Base-by-base conservation (phyloP, 2,329 filamentous ascomycete genomes). In the Cyphellophora europaea region DNA sequence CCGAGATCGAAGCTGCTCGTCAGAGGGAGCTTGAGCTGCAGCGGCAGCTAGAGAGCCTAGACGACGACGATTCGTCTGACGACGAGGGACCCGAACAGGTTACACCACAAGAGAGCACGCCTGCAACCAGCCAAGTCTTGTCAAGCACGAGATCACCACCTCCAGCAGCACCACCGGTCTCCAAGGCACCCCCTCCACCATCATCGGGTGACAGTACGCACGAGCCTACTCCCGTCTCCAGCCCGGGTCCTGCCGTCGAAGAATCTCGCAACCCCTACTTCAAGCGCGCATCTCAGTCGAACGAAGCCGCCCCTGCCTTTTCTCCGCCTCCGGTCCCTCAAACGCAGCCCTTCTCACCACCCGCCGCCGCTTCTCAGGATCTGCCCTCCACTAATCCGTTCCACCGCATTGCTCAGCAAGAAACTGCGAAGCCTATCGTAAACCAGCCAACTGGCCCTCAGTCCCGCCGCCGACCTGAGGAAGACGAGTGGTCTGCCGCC, bases 191-290 rank as follows among this genome's bases (percentile, higher is more conserved):
- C 25, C 42, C 48, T 30, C 42, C 47, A 19, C 44, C 52, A n/a
- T 41, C 53, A 13, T 43, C 49, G 13, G 74, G 4, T 69, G 76
- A 5, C 67, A 77, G 52, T 70, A 68, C 4, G 74, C 74, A 29
- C 17, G 66, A 71, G 19, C 65, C 73, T 19, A 67, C 74, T 23
- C 47, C 55, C 16, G 41, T 67, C 17, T 59, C 63, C 17, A 70
- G 67, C 37, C 65, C 64, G 19, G 21, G 21, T n/a, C 59, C 65
- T 23, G 58, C 59, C 36, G 63, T 67, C n/a, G 69, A 73, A 2
- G 84, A 93, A 59, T 94, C 86, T 51, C 89, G 84, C 58, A 96
- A 96, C 54, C 91, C 91, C 3, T 98, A 93, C 66, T 86, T 89
- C 66, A 85, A 82, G 60, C 91, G 88, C 65, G 21, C 21, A 25